phyloP scores from a whole-genome alignment of 2,329 filamentous ascomycete genomes.

The Chrysosporium keratinophilum region DNA sequence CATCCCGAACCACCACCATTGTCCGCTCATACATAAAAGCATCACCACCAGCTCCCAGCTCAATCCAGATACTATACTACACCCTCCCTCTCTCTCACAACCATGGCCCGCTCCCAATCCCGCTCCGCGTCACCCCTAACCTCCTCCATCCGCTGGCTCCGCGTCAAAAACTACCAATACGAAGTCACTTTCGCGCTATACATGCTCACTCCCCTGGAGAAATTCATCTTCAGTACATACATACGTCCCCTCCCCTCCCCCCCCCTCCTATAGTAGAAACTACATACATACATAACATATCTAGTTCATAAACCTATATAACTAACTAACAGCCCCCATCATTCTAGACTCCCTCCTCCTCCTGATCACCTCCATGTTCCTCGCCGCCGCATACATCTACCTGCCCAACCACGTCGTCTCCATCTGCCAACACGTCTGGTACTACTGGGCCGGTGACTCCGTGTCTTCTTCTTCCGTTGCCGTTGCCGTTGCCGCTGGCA shows the following conservation, averaged over 20 bases:
- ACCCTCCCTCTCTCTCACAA: no score
- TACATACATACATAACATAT: constrained; percentile 8
- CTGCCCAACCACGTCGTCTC: constrained; percentile 82
- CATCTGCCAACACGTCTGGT: constrained; percentile 76
- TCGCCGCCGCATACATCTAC: constrained; percentile 81
- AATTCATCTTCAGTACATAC: constrained; percentile 89
- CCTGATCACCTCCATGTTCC: constrained; percentile 73
- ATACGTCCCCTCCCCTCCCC: background rate
- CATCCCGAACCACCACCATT: no score
- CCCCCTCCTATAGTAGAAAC: background rate
- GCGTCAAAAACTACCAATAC: constrained; percentile 94
- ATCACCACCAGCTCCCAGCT: no score
- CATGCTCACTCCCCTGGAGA: constrained; percentile 94
- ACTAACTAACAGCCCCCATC: no score
- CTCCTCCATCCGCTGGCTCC: constrained; percentile 67
- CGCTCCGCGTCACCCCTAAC: constrained; percentile 34
- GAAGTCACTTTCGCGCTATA: constrained; percentile 95
- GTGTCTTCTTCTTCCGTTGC: constrained; percentile 14
- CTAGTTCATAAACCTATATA: no score
- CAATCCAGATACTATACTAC: no score
- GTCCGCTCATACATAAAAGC: no score
- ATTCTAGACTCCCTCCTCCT: constrained; percentile 90
- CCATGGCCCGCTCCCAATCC: constrained; percentile 8
- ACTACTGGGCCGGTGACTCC: constrained; percentile 72
- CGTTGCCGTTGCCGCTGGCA: no score